Evolutionary conservation across 1,284 basidiomycete species (phyloP).

Genomic region (Somion occarium): DNA sequence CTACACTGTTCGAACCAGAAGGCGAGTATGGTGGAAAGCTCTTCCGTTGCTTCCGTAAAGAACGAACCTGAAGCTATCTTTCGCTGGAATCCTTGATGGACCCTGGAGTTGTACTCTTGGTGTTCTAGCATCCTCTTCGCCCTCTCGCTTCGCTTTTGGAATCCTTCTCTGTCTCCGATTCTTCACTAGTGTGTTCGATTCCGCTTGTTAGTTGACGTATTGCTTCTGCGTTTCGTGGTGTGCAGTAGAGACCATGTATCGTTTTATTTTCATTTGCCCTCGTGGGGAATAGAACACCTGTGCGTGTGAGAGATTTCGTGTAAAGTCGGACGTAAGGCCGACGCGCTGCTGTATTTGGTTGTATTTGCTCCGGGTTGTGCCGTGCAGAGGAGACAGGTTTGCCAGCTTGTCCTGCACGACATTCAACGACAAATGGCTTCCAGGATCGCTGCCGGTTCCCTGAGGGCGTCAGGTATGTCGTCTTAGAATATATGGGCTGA

Average conservation of each 20-base stretch:
- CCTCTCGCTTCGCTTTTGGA: too few species aligned
- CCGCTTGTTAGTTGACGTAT: too few species aligned
- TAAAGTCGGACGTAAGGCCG: slow-evolving; percentile 1
- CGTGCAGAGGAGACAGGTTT: slow-evolving; percentile 10
- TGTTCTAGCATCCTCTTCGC: too few species aligned
- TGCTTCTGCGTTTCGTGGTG: too few species aligned
- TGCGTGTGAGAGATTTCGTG: too few species aligned
- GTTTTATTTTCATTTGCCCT: too few species aligned
- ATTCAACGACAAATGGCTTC: slow-evolving; percentile 49
- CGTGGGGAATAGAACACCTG: too few species aligned
- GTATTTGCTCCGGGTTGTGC: neutral
- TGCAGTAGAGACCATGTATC: too few species aligned
- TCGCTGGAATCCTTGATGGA: too few species aligned
- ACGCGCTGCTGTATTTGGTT: neutral
- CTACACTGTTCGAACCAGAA: slow-evolving; percentile 4
- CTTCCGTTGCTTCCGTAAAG: slow-evolving; percentile 8
- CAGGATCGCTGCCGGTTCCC: slow-evolving; percentile 62
- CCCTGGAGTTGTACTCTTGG: too few species aligned
- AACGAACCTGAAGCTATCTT: neutral
- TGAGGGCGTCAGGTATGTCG: slow-evolving; percentile 55
- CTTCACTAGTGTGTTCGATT: too few species aligned
- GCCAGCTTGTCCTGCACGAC: slow-evolving; percentile 21
- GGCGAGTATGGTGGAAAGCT: slow-evolving; percentile 7
- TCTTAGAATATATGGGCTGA: neutral
- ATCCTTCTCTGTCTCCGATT: too few species aligned